Evolutionary conservation across 2,329 filamentous ascomycete genomes (phyloP), one percentile per base, ranked within the genome.

Genomic region (Fusarium longipes): DNA sequence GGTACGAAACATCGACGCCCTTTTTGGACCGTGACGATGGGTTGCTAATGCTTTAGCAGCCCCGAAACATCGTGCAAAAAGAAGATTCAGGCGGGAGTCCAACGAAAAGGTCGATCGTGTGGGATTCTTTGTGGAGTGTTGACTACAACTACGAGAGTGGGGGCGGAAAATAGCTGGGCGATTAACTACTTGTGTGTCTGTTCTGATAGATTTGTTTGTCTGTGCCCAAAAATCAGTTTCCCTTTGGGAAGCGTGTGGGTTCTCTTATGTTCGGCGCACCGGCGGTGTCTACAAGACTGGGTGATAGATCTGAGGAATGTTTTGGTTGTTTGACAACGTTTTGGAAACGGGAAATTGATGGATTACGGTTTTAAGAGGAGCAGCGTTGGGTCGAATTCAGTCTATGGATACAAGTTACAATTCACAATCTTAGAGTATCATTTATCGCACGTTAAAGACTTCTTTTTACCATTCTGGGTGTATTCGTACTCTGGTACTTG

Each of bases 61-160:
- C 67, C 54, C 74, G 70, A 50, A 72, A 36, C 30, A 51, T 18
- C 25, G 70, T 79, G 33, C 77, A 78, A 22, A 79, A 81, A 63
- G 79, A 85, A 66, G 75, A 80, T 52, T 77, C 70, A 67, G 52
- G 57, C 12, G 75, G 80, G 53, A 82, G 80, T 60, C 74, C 80
- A 24, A 77, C 75, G n/a, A 85, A 82, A 75, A 84, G 77, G 70
- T 87, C 84, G 27, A 79, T 88, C 6, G 81, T 89, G 11, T 90
- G 87, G 86, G 87, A 89, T 67, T 82, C 85, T 14, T 76, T 90
- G 17, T 89, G 87, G 87, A 87, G 82, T 64, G 73, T 89, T 25
- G 87, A 89, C 70, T 81, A 88, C 43, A 87, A 80, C 64, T 83
- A 86, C 48, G 86, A 85, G 67, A 83, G 81, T 39, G 69, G 72